Evolutionary conservation across 331 rosid genomes (phyloP).

Genomic region (Quercus lobata): DNA sequence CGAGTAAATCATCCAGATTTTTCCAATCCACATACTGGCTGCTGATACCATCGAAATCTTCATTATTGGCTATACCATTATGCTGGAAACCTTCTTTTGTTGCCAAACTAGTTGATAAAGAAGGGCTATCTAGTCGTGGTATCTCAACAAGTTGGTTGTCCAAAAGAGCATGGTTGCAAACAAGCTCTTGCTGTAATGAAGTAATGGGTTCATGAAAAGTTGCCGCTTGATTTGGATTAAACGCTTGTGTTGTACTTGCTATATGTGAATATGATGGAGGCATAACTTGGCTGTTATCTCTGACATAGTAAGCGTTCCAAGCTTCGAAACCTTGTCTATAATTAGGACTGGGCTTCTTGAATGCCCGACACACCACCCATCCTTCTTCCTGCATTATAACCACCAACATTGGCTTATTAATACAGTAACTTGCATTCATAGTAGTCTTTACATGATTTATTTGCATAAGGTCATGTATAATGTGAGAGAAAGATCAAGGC

Average conservation of each 20-base stretch:
- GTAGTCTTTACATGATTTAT: no score
- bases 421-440: no score
- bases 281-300: conserved; percentile 31
- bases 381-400: conserved; percentile 80
- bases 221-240: conserved; percentile 31
- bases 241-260: conserved; percentile 15
- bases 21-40: conserved; percentile 51
- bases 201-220: conserved; percentile 34
- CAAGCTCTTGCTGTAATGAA: conserved; percentile 29
- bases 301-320: conserved; percentile 49
- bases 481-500: no score
- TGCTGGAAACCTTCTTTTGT: conserved; percentile 14
- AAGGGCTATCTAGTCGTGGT: conserved; percentile 73
- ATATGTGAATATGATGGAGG: conserved; percentile 44
- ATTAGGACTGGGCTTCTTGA: conserved; percentile 69
- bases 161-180: conserved; percentile 25
- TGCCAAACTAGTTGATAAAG: conserved; percentile 36
- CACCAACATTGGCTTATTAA: no score
- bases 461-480: neutral
- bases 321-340: conserved; percentile 65
- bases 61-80: conserved; percentile 21
- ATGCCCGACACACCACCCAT: conserved; percentile 94
- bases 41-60: conserved; percentile 27
- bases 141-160: conserved; percentile 50
- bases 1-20: conserved; percentile 55